Base-by-base conservation (phyloP, 768 basidiomycete species). In the Kondoa malvinella region DNA sequence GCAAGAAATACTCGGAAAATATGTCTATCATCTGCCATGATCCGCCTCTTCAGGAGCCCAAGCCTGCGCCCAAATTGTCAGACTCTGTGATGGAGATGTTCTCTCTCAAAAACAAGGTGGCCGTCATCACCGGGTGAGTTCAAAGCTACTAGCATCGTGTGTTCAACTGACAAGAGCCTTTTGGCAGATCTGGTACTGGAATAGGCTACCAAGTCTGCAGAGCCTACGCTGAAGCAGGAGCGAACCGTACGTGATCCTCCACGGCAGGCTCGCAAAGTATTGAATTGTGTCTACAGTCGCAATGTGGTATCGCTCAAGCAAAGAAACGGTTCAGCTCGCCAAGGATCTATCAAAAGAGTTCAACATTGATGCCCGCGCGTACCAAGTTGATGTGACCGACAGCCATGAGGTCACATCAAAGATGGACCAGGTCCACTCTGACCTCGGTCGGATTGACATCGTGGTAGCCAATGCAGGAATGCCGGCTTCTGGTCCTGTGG, bases 391-490 rank as follows among this genome's bases (percentile, higher is more conserved):
- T 32, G 68, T 67, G 27, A 29, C 56, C 29, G 58, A 14, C 57
- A 69, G 27, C 58, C 65, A 25, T 4, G 25, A 25, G 25, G 21
- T 59, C 58, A 31, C 58, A 59, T 59, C 58, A 4, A 59, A 14
- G 8, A 59, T 25, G 21, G 14, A 31, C 4, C 58, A 25, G 25
- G 58, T 31, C 27, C 58, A 25, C 12, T 29, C 12, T 8, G 57
- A 57, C n/a, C 61, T 66, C 31, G 68, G 68, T 27, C 50, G 65
- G 25, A 62, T 69, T 58, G 68, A 69, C 34, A 64, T 69, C n/a
- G 66, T 29, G n/a, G 65, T 69, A n/a, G 68, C 68, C n/a, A 69
- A 69, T 50, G 68, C 68, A 32, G 68, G 68, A 34, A 69, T 69
- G 66, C 65, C 65, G 16, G 21, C 64, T n/a, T 4, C 4, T n/a